Base-by-base conservation (phyloP, 2,329 filamentous ascomycete species). In the Colletotrichum viniferum region DNA sequence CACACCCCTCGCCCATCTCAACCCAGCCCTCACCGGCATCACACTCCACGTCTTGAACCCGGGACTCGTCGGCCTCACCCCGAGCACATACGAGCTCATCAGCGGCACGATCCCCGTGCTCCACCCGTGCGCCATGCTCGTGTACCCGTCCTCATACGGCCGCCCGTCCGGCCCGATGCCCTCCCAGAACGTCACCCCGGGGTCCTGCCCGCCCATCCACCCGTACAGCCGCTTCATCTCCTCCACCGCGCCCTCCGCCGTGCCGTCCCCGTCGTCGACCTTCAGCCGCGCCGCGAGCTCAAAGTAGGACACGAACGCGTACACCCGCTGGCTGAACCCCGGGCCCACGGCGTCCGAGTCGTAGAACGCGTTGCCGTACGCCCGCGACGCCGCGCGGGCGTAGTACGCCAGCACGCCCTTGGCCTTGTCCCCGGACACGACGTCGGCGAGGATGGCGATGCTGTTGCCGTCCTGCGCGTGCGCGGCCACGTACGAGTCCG, bases 401-500 rank as follows among this genome's bases (percentile, higher is more conserved):
- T 88, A 84, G 77, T 87, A 89, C 2, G 79, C 63, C 5, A 90
- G 81, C 16, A 86, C 82, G 0, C 81, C 81, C 9, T 79, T 76
- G 2, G 86, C 83, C 5, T 79, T 80, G 0, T 76, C 71, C 60
- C 84, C 81, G 4, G 81, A 78, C 0, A 80, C 73, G 4, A 82
- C 82, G 1, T 84, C 85, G 0, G 84, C 80, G 3, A 89, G 79
- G 34, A 89, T 84, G 9, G 86, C 85, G 26, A 90, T 79, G 65
- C 85, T 85, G 77, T 90, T 90, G n/a, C 87, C 88, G 72, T 90
- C 88, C 74, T 90, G 88, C 3, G 87, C 83, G 73, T 90, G 88
- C 1, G 85, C 84, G 21, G 76, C 64, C 83, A 85, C 21, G 74
- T 76, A 68, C 26, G 81, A 6, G 81, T 3, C 71, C 34, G 16